phyloP scores from a whole-genome alignment of 108 stramenopile species.

The Schizochytrium sp. region DNA sequence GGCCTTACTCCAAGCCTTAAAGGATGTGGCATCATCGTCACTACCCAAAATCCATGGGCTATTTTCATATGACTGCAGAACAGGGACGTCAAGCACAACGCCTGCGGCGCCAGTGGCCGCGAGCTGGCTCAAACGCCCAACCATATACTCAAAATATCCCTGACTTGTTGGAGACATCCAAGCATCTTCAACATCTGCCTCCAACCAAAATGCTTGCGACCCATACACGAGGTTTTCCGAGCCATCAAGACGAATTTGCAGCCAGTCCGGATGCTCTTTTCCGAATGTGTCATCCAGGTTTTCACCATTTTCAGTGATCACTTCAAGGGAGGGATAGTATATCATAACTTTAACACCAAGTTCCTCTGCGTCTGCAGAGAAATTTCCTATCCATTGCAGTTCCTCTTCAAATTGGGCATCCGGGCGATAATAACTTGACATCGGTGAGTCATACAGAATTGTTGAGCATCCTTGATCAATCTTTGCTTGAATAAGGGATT shows the following conservation, averaged over 20 bases:
- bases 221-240: conserved; percentile 17
- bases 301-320: conserved; percentile 49
- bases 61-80: neutral
- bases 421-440: conserved; percentile 22
- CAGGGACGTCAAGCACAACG: conserved; percentile 19
- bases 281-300: conserved; percentile 54
- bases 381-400: neutral
- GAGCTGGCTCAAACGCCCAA: neutral
- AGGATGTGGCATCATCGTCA: neutral
- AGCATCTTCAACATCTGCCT: neutral
- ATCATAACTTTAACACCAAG: conserved; percentile 2
- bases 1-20: conserved; percentile 12
- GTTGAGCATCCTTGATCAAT: conserved; percentile 11
- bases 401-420: neutral
- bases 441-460: conserved; percentile 29
- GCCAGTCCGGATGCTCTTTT: conserved; percentile 52
- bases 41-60: conserved; percentile 5
- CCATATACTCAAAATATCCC: neutral
- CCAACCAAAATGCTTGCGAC: conserved; percentile 41
- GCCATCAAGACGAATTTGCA: conserved; percentile 31
- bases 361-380: conserved; percentile 27
- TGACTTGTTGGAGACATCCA: conserved; percentile 45
- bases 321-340: conserved; percentile 59
- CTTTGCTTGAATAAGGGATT: neutral
- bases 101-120: conserved; percentile 13